Evolutionary conservation across 2,329 filamentous ascomycete genomes (phyloP).

Genomic region (Ophiobolus disseminans): DNA sequence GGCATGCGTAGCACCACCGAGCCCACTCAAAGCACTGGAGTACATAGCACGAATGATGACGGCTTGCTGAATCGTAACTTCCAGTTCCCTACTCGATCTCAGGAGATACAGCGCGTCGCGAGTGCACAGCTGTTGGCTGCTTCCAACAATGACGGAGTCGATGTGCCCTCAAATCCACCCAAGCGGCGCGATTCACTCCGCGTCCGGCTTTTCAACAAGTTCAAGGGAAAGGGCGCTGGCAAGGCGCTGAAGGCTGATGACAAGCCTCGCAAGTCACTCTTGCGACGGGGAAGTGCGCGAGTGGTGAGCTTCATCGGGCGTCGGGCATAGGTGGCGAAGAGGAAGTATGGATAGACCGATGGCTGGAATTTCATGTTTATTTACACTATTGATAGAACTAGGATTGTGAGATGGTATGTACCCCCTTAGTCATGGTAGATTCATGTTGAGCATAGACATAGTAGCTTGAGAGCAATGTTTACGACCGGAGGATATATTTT

Average conservation of each 20-base stretch:
- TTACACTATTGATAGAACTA: too few relatives aligned
- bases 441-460: too few relatives aligned
- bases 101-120: neutral
- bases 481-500: too few relatives aligned
- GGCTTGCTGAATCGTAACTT: neutral
- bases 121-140: neutral
- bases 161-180: neutral
- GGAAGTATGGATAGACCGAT: too few relatives aligned
- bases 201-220: neutral
- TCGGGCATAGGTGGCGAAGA: neutral
- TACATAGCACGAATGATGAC: neutral
- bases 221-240: neutral
- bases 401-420: too few relatives aligned
- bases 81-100: neutral
- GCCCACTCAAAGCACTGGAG: too few relatives aligned
- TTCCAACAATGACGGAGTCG: neutral
- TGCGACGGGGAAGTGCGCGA: neutral
- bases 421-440: too few relatives aligned
- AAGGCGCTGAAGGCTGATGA: neutral
- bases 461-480: too few relatives aligned
- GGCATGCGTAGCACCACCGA: neutral
- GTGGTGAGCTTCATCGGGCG: neutral
- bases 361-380: too few relatives aligned
- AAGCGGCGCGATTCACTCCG: neutral
- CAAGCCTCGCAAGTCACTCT: neutral